Conservation (phyloP, 1,284 basidiomycete species). For the Hypsizygus ulmarius region DNA sequence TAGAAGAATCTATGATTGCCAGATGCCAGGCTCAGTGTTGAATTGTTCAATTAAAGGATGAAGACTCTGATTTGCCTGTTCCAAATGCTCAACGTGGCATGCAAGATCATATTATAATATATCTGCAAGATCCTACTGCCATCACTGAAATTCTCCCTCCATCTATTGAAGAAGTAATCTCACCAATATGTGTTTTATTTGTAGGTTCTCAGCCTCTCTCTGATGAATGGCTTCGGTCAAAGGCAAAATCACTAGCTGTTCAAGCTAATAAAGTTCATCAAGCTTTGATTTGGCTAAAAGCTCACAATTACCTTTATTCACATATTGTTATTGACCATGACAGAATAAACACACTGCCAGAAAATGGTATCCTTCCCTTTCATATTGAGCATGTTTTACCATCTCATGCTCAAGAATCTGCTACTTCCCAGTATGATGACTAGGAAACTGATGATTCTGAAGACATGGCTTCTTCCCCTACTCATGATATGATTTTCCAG, state of each 20-base stretch:
- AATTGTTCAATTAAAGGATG: conserved; percentile 7
- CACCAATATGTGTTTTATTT: conserved; percentile 31
- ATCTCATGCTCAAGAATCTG: too few relatives aligned
- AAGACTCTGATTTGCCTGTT: too few relatives aligned
- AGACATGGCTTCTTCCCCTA: too few relatives aligned
- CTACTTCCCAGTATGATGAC: too few relatives aligned
- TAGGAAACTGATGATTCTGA: too few relatives aligned
- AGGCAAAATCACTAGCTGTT: conserved; percentile 29
- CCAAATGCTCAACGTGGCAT: background rate
- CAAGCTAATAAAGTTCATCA: conserved; percentile 15
- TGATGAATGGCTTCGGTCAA: conserved; percentile 24
- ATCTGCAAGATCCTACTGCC: background rate
- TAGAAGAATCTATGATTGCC: conserved; percentile 33
- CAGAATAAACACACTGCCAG: too few relatives aligned
- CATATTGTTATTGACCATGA: too few relatives aligned
- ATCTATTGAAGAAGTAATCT: too few relatives aligned
- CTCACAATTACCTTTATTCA: conserved; percentile 5
- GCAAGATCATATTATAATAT: background rate
- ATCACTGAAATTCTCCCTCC: background rate
- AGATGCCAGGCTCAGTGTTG: conserved; percentile 24
- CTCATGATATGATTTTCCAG: too few relatives aligned
- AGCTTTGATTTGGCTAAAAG: conserved; percentile 25
- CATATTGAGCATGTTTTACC: too few relatives aligned
- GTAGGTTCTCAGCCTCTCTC: conserved; percentile 25
- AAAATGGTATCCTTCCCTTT: too few relatives aligned